Percentiles rank a stretch among this genome's conserved stretches.
Conservation (phyloP, 305 asterid species). For the Fraxinus angustifolia region DNA sequence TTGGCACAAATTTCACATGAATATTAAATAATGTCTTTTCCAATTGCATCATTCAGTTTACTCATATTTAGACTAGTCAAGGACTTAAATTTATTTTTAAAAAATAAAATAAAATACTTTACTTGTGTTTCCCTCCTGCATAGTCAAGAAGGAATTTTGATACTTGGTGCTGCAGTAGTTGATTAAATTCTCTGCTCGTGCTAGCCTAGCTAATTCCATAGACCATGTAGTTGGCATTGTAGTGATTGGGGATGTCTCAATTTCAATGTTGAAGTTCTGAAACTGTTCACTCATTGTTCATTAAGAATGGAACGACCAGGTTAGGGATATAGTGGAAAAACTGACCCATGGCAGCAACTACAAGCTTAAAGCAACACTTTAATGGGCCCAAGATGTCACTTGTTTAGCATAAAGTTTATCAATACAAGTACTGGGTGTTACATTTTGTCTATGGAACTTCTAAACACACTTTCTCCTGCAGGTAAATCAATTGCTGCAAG, state of each 20-base stretch:
- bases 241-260: not conserved
- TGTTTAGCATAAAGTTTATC: not conserved
- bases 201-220: not conserved
- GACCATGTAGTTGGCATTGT: not conserved
- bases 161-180: not conserved
- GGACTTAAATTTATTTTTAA: not conserved
- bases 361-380: not conserved
- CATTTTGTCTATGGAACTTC: slow-evolving; percentile 4
- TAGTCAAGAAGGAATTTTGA: not conserved
- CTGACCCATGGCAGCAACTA: not conserved
- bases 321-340: not conserved
- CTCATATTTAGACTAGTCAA: not conserved
- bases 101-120: not conserved
- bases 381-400: not conserved
- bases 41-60: not conserved
- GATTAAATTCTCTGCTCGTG: not conserved
- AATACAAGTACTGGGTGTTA: not conserved
- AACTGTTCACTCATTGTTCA: not conserved
- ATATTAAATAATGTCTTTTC: not conserved
- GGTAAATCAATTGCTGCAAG: slow-evolving; percentile 89
- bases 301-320: not conserved
- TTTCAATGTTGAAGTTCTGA: not conserved
- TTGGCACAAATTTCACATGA: not conserved
- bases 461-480: slow-evolving; percentile 35
- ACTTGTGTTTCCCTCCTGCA: not conserved